Percentiles rank a stretch among this genome's conserved stretches.
Evolutionary conservation across 345 rosid genomes (phyloP).

Genomic region (Pistacia vera): DNA sequence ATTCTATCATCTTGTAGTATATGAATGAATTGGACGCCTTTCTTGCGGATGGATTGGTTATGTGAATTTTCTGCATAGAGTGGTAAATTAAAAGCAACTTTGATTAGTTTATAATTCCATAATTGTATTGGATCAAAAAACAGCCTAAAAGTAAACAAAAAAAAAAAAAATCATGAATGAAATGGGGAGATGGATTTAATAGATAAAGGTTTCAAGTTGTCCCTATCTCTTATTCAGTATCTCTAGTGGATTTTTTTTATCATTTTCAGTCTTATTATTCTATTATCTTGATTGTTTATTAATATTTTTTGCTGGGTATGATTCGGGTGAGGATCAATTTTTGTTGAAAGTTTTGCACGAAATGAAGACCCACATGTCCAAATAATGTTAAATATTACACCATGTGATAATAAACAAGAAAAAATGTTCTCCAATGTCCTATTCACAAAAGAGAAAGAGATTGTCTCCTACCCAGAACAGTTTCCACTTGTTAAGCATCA

Average conservation of each 20-base stretch:
- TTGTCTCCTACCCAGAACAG: conserved; percentile 16
- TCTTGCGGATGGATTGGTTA: neutral
- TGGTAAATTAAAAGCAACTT: neutral
- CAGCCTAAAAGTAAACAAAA: neutral
- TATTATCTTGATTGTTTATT: neutral
- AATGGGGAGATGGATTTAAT: neutral
- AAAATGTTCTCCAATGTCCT: conserved; percentile 23
- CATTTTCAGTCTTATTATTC: conserved; percentile 2
- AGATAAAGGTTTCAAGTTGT: neutral
- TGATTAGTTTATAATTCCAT: neutral
- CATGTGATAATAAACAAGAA: conserved; percentile 17
- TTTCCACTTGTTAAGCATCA: conserved; percentile 28
- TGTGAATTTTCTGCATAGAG: neutral
- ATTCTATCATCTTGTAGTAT: neutral
- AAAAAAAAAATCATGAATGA: too few relatives aligned
- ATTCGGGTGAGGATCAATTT: neutral
- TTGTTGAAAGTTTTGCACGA: conserved; percentile 13
- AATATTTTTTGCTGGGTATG: neutral
- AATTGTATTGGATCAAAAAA: neutral
- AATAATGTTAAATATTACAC: conserved; percentile 7
- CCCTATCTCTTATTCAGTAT: conserved; percentile 1
- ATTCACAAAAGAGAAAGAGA: conserved; percentile 12
- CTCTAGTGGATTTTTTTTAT: conserved; percentile 13
- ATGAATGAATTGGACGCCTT: neutral
- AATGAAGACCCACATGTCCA: conserved; percentile 31